These are phyloP conservation scores for Platanus orientalis DNA, from an alignment of 164 flowering plant species.

Conservation along the genomic window DNA sequence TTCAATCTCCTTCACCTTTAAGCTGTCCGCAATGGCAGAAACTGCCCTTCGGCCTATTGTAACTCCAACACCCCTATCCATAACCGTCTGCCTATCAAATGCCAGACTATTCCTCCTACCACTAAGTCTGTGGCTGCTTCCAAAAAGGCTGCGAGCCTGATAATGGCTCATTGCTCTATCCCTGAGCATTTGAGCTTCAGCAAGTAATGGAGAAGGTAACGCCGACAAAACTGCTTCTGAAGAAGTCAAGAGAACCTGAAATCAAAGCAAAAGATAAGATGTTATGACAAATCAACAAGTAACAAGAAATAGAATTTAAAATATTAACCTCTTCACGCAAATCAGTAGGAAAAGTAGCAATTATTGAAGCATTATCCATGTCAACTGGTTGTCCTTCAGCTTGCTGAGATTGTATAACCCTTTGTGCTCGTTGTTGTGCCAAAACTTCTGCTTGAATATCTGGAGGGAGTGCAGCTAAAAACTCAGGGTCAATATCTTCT, in stretches of 20 bases:
- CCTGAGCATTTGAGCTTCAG: conserved; percentile 95
- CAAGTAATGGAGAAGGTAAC: conserved; percentile 81
- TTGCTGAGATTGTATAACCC: conserved; percentile 57
- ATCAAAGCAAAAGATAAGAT: background rate
- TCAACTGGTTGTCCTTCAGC: conserved; percentile 93
- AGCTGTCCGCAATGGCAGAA: conserved; percentile 50
- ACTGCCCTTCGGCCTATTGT: conserved; percentile 59
- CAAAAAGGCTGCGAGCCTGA: conserved; percentile 85
- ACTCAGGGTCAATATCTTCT: conserved; percentile 94
- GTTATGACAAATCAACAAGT: no score
- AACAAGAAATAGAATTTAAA: background rate
- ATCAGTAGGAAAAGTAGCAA: conserved; percentile 97
- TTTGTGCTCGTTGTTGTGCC: conserved; percentile 91
- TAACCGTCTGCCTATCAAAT: conserved; percentile 69
- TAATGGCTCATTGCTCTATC: conserved; percentile 94
- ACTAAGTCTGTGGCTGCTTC: conserved; percentile 60
- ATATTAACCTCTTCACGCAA: conserved; percentile 85
- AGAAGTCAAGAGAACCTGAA: conserved; percentile 89
- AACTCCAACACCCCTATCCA: conserved; percentile 89
- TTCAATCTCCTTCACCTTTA: conserved; percentile 75
- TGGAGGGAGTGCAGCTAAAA: conserved; percentile 95
- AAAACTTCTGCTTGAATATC: conserved; percentile 96
- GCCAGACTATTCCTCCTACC: conserved; percentile 64
- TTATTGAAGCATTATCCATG: conserved; percentile 97
- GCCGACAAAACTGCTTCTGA: conserved; percentile 90